Percentiles rank a stretch among this genome's conserved stretches.
phyloP scores from a whole-genome alignment of 2,329 filamentous ascomycete genomes.

The Chaetomium strumarium region DNA sequence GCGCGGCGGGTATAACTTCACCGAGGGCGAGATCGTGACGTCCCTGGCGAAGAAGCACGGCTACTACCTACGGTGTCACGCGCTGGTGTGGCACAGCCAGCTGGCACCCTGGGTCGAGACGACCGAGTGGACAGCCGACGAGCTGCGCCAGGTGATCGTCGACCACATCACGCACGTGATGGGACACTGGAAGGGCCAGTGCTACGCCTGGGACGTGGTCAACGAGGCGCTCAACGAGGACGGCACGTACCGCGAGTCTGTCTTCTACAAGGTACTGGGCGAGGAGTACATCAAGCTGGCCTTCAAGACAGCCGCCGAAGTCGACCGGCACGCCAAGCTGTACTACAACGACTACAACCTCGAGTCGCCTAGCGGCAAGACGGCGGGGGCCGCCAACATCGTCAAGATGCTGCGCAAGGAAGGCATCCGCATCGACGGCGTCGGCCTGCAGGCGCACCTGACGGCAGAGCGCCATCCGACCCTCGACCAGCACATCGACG shows the following conservation, averaged over 20 bases:
- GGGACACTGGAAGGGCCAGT: constrained; percentile 42
- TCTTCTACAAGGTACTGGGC: constrained; percentile 48
- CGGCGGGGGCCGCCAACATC: constrained; percentile 38
- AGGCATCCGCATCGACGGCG: constrained; percentile 43
- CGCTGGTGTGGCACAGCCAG: constrained; percentile 41
- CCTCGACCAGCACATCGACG: constrained; percentile 39
- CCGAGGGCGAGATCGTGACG: constrained; percentile 48
- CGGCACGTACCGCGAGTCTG: constrained; percentile 41
- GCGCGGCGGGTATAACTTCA: constrained; percentile 54
- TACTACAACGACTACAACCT: constrained; percentile 60
- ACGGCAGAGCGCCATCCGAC: constrained; percentile 45
- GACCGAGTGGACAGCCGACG: constrained; percentile 44
- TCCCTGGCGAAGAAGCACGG: constrained; percentile 37
- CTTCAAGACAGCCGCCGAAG: constrained; percentile 43
- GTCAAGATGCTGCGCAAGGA: constrained; percentile 38
- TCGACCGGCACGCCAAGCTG: constrained; percentile 45
- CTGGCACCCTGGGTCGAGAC: constrained; percentile 45
- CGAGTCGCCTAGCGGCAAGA: constrained; percentile 42
- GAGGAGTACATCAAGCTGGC: constrained; percentile 48
- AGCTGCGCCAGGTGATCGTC: constrained; percentile 45
- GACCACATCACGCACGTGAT: constrained; percentile 48
- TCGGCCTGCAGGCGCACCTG: constrained; percentile 57
- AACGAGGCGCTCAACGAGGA: constrained; percentile 54
- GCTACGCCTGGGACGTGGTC: constrained; percentile 52
- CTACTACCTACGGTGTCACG: constrained; percentile 54